Conservation (phyloP, 805 yeast species). For the Cephaloascus albidus region DNA sequence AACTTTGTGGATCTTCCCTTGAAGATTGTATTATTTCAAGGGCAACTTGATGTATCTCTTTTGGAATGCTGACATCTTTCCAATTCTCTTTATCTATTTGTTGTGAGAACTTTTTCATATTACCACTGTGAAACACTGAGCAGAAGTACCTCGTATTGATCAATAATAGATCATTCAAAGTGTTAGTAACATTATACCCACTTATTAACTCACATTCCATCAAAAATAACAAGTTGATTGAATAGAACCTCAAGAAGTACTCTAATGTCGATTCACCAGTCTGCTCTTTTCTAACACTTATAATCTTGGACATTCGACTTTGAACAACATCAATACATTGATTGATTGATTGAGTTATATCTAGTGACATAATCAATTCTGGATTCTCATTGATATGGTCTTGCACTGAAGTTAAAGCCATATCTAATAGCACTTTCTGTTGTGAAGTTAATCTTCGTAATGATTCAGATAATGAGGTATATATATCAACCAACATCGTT, state of each 20-base stretch:
- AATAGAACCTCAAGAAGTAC: slow-evolving; percentile 60
- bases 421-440: slow-evolving; percentile 68
- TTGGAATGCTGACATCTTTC: slow-evolving; percentile 60
- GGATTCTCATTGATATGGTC: slow-evolving; percentile 13
- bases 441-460: slow-evolving; percentile 67
- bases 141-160: slow-evolving; percentile 57
- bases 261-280: slow-evolving; percentile 46
- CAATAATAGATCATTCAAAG: slow-evolving; percentile 59
- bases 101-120: slow-evolving; percentile 33
- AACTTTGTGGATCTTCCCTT: slow-evolving; percentile 33
- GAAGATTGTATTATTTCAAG: slow-evolving; percentile 42
- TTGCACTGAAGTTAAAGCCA: slow-evolving; percentile 43
- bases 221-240: slow-evolving; percentile 59
- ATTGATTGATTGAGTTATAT: slow-evolving; percentile 55
- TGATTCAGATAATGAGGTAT: slow-evolving; percentile 59
- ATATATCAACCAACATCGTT: slow-evolving; percentile 52
- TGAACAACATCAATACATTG: slow-evolving; percentile 67
- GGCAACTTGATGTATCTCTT: slow-evolving; percentile 35
- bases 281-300: slow-evolving; percentile 69
- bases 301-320: slow-evolving; percentile 64
- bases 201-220: slow-evolving; percentile 78
- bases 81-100: slow-evolving; percentile 65
- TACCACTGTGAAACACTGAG: slow-evolving; percentile 42
- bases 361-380: slow-evolving; percentile 44
- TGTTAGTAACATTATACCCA: slow-evolving; percentile 51